Conservation (phyloP, 2,329 filamentous ascomycete species). For the Cladorrhinum sp. region DNA sequence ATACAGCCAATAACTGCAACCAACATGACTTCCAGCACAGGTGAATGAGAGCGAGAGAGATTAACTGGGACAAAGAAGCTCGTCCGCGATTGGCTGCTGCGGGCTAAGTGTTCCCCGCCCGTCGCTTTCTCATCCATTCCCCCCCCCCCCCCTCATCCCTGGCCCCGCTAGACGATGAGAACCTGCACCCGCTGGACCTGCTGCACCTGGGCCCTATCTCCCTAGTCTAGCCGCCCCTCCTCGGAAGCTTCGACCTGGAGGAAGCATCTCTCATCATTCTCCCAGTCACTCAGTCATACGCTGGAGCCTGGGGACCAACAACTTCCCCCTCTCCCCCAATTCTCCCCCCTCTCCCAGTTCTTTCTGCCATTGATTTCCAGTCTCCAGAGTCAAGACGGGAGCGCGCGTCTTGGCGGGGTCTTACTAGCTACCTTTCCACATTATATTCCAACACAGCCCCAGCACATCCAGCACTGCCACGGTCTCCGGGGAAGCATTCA, state of each 20-base stretch:
- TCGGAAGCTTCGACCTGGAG: background rate
- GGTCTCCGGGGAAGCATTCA: constrained; percentile 32
- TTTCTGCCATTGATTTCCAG: too few species aligned
- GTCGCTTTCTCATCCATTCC: constrained; percentile 2
- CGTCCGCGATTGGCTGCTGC: background rate
- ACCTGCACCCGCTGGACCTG: background rate
- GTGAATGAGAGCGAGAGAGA: background rate
- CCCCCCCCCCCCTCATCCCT: background rate
- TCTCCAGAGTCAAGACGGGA: background rate
- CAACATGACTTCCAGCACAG: background rate
- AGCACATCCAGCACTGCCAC: constrained; percentile 38
- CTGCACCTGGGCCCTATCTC: background rate
- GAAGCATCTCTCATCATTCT: background rate
- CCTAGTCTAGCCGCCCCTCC: background rate
- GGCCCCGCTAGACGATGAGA: background rate
- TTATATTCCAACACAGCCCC: constrained; percentile 32
- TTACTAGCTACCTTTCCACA: background rate
- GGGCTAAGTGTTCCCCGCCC: constrained; percentile 1
- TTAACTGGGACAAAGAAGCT: background rate
- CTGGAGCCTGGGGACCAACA: background rate
- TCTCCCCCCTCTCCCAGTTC: too few species aligned
- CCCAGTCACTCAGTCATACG: background rate
- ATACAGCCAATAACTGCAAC: background rate
- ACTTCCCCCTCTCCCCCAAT: background rate
- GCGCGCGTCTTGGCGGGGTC: background rate